These are phyloP conservation scores for Syzygium aqueum DNA, from an alignment of 345 rosid genomes.

Conservation along the genomic window DNA sequence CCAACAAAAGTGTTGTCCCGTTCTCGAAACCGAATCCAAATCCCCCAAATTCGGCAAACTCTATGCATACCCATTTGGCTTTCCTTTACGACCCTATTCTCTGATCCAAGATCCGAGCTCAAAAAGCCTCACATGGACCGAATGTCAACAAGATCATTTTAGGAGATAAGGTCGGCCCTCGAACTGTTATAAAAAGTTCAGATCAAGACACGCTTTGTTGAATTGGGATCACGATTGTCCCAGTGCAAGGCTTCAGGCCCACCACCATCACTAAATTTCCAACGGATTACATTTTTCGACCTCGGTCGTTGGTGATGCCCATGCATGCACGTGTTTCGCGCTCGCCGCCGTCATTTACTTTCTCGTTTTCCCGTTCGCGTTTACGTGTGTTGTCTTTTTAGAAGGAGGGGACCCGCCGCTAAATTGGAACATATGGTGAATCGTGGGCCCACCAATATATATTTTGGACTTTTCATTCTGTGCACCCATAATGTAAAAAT, in stretches of 20 bases:
- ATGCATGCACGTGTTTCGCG: no score
- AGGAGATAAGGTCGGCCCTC: background rate
- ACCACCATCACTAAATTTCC: background rate
- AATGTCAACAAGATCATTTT: background rate
- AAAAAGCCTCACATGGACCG: background rate
- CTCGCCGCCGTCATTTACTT: no score
- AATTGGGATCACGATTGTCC: background rate
- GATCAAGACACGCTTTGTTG: background rate
- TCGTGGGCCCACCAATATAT: background rate
- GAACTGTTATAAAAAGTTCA: background rate
- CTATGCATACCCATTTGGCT: background rate
- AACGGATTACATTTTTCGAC: background rate
- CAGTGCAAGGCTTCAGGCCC: no score
- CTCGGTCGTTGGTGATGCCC: background rate
- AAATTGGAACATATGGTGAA: background rate
- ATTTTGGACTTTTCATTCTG: background rate
- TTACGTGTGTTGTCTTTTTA: background rate
- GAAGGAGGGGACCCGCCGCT: background rate
- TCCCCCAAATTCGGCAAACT: no score
- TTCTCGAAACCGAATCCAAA: no score
- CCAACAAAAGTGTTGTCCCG: no score
- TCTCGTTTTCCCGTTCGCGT: background rate
- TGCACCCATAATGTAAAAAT: background rate
- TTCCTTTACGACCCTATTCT: background rate
- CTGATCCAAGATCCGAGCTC: background rate